Base-by-base conservation (phyloP, 805 yeast genomes). In the Ogataea glucozyma region DNA sequence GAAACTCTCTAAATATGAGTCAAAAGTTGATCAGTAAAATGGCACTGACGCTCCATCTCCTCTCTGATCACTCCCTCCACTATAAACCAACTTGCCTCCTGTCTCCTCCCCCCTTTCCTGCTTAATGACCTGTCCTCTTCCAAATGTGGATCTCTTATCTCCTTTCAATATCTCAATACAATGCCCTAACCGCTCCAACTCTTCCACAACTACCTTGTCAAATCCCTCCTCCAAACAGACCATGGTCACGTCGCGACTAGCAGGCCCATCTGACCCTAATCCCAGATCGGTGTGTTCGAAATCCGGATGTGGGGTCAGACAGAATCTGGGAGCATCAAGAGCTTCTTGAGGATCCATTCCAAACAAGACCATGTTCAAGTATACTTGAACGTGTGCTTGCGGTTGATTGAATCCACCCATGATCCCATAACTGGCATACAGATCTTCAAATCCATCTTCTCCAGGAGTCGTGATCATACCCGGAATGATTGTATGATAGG, bases 331-430 rank as follows among this genome's bases (percentile, higher is more conserved):
- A 10, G 84, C 79, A 57, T 86, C 93, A 26, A 85, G 61, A 4
- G 89, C 81, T 52, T 79, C 77, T 62, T 87, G 95, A 2, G 91
- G 87, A 41, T 77, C 74, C 54, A 81, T 62, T 0, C 80, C 81
- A 59, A 82, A 86, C 10, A 80, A 56, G 2, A 73, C 54, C 71
- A 86, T 60, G 58, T 87, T 86, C 48, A 85, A 62, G 27, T 77
- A 81, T 26, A 84, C 90, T 60, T 85, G 91, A 6, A 86, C 79
- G 53, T 86, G 95, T 2, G 90, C 90, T 53, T 84, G 88, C 3
- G 95, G 95, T 61, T 87, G 95, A 69, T 82, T 85, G 66, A 80
- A 86, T 0, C 91, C 95, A 13, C 95, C 95, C 88, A 85, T 85
- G 47, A 51, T 49, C 11, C 55, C 55, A 52, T 73, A 82, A n/a